Evolutionary conservation across 140 eudicot genomes (phyloP).

Genomic region (Oenanthe javanica): DNA sequence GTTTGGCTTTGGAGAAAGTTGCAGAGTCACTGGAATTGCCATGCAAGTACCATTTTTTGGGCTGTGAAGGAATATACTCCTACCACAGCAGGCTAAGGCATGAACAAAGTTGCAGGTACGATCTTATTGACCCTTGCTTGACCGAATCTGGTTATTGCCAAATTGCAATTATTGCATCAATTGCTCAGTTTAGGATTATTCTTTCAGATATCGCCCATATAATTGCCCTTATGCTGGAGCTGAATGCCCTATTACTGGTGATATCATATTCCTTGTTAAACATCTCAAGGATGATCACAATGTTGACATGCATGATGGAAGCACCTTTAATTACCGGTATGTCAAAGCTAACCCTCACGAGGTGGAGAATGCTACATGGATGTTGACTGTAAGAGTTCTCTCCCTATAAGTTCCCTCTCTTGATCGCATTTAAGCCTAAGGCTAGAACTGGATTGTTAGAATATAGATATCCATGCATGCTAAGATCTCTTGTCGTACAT

Average conservation of each 20-base stretch:
- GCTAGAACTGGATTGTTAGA: background rate
- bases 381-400: constrained; percentile 10
- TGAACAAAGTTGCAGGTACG: constrained; percentile 14
- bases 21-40: constrained; percentile 11
- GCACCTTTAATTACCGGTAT: constrained; percentile 12
- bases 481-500: background rate
- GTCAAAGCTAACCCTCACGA: constrained; percentile 14
- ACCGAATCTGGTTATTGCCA: background rate
- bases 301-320: constrained; percentile 16
- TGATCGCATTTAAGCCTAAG: background rate
- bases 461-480: constrained; percentile 1
- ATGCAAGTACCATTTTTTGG: constrained; percentile 7
- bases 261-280: constrained; percentile 11
- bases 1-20: constrained; percentile 12
- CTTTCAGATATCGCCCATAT: constrained; percentile 9
- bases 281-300: constrained; percentile 10
- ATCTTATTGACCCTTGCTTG: background rate
- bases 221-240: constrained; percentile 16
- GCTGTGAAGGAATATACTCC: constrained; percentile 8
- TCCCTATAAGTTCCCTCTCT: background rate
- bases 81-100: constrained; percentile 13
- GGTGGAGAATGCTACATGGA: constrained; percentile 14
- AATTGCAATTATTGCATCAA: background rate
- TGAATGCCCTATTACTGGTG: constrained; percentile 12
- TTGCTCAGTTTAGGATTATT: background rate